phyloP scores from a whole-genome alignment of 163 green algal genomes.

The Scenedesmus sp. region DNA sequence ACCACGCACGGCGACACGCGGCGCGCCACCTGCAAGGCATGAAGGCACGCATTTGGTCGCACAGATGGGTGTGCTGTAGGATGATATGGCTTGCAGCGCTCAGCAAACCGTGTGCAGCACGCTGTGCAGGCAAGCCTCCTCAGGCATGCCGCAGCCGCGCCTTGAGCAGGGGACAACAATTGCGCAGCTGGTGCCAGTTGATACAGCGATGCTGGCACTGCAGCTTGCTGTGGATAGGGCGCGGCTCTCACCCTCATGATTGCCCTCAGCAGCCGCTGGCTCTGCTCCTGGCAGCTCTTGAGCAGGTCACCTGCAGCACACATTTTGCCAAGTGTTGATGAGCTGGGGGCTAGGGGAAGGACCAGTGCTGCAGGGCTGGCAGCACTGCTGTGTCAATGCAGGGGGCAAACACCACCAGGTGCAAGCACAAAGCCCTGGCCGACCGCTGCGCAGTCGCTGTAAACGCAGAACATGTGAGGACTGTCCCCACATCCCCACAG shows the following conservation, averaged over 20 bases:
- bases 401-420: background rate
- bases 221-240: background rate
- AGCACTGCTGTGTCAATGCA: background rate
- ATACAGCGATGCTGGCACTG: background rate
- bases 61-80: no score
- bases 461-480: no score
- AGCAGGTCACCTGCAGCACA: slow-evolving; percentile 30
- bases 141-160: background rate
- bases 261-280: slow-evolving; percentile 40
- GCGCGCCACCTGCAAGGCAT: slow-evolving; percentile 3
- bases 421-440: no score
- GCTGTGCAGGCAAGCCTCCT: background rate
- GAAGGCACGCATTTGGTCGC: no score
- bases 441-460: no score
- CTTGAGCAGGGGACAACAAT: background rate
- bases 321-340: no score
- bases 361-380: background rate
- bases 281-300: slow-evolving; percentile 25
- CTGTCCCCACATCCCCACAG: background rate
- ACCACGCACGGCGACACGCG: slow-evolving; percentile 10
- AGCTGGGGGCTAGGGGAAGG: background rate
- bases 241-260: slow-evolving; percentile 23
- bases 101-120: background rate
- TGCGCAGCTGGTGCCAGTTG: background rate
- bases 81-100: no score